A percentile compares a stretch with the other conserved stretches of the same genome.
phyloP scores from a whole-genome alignment of 495 filamentous ascomycete genomes.

The Chaetomidium leptoderma region DNA sequence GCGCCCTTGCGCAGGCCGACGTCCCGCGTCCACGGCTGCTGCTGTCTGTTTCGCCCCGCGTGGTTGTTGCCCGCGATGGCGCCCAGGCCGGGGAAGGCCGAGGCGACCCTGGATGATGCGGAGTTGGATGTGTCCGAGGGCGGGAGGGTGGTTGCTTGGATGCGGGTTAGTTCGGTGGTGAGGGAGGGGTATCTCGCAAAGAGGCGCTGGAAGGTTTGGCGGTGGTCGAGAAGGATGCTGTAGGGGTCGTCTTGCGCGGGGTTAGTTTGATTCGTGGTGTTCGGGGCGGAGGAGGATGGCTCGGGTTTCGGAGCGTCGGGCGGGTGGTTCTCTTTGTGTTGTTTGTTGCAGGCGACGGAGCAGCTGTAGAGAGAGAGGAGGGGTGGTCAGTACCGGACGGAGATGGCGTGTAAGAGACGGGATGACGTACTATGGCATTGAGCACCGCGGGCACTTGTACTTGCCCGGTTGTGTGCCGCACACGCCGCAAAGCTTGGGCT shows the following conservation, averaged over 20 bases:
- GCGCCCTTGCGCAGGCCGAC: conserved; percentile 37
- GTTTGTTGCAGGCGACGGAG: conserved; percentile 62
- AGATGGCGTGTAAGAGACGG: background rate
- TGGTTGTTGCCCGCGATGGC: background rate
- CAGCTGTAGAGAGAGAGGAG: conserved; percentile 46
- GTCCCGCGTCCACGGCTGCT: conserved; percentile 38
- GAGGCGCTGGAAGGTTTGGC: conserved; percentile 47
- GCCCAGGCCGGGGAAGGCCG: too few relatives aligned
- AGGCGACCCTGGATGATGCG: too few relatives aligned
- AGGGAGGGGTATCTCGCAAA: conserved; percentile 52
- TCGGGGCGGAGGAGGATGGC: background rate
- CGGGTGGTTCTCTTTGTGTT: conserved; percentile 52
- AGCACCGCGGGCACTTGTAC: conserved; percentile 64
- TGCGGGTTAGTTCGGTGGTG: conserved; percentile 45
- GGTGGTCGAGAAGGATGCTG: conserved; percentile 36
- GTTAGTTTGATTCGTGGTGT: conserved; percentile 7
- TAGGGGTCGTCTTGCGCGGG: conserved; percentile 29
- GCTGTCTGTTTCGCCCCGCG: conserved; percentile 9
- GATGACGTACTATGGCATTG: conserved; percentile 54
- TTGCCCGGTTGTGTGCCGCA: conserved; percentile 55
- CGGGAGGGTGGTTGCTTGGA: conserved; percentile 49
- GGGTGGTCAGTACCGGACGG: conserved; percentile 3
- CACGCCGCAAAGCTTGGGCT: conserved; percentile 48
- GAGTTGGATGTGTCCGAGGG: conserved; percentile 22
- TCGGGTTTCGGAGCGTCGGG: conserved; percentile 19